Conservation (phyloP, 106 monocot species). For the Agapanthus africanus region DNA sequence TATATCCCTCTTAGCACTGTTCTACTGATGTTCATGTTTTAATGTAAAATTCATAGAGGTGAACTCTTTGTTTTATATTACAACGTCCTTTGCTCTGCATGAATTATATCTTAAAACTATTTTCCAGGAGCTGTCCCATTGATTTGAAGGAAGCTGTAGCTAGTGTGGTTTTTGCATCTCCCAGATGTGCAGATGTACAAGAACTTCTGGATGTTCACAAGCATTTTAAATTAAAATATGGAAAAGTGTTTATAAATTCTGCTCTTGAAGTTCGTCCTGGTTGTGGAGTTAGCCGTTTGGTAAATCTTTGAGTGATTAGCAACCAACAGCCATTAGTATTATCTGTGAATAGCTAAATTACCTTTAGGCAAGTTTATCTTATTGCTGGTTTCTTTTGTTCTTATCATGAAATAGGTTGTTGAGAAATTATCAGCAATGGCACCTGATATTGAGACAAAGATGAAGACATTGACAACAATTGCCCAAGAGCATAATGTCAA, state of each 20-base stretch:
- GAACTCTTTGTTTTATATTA: no score
- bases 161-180: slow-evolving; percentile 84
- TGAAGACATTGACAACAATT: slow-evolving; percentile 50
- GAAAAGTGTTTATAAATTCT: slow-evolving; percentile 69
- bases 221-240: slow-evolving; percentile 73
- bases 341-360: background rate
- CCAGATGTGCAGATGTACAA: slow-evolving; percentile 82
- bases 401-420: slow-evolving; percentile 72
- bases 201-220: slow-evolving; percentile 75
- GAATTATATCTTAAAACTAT: no score
- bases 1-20: no score
- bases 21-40: no score
- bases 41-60: no score
- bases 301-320: slow-evolving; percentile 13
- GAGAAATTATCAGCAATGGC: slow-evolving; percentile 79
- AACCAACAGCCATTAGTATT: background rate
- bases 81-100: no score
- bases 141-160: slow-evolving; percentile 88
- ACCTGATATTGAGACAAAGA: slow-evolving; percentile 65
- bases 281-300: slow-evolving; percentile 71
- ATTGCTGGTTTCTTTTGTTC: no score
- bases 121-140: slow-evolving; percentile 75
- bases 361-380: background rate
- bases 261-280: slow-evolving; percentile 81
- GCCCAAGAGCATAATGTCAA: slow-evolving; percentile 72